These are phyloP conservation scores for Parastagonospora avenae DNA, from an alignment of 2,329 filamentous ascomycete genomes.

Conservation along the genomic window DNA sequence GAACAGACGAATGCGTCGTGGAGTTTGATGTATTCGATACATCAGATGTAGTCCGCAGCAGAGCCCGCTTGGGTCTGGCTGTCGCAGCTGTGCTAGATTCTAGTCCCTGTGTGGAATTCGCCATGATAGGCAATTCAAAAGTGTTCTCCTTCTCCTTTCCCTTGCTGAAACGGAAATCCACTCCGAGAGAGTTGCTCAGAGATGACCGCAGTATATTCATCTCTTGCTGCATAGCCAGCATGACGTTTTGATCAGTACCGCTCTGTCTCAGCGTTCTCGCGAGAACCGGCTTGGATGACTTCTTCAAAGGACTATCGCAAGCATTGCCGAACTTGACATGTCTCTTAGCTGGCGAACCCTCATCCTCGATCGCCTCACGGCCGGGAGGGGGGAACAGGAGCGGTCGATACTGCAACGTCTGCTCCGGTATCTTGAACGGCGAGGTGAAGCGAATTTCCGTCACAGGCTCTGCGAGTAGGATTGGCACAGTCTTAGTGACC, in stretches of 20 bases:
- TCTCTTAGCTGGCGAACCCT: not conserved
- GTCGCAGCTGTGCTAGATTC: not conserved
- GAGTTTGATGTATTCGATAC: not conserved
- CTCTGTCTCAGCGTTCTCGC: not conserved
- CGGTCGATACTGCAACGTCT: not conserved
- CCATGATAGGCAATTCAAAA: not conserved
- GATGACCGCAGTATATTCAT: not conserved
- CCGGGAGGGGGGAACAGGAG: not conserved
- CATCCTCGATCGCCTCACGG: not conserved
- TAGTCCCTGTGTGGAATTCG: not conserved
- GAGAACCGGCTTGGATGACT: not conserved
- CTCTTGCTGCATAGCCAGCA: slow-evolving; percentile 1
- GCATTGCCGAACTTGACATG: not conserved
- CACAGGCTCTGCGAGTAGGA: not conserved
- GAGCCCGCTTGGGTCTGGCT: too few species aligned
- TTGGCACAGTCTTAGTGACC: not conserved
- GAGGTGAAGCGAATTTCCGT: not conserved
- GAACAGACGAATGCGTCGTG: not conserved
- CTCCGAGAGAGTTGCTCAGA: not conserved
- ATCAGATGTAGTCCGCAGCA: not conserved
- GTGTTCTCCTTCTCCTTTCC: not conserved
- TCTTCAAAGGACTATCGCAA: not conserved
- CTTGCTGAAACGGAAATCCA: not conserved
- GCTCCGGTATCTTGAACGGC: not conserved
- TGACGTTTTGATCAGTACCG: not conserved